Conservation (phyloP, 805 yeast genomes). For the Debaryomyces hansenii region DNA sequence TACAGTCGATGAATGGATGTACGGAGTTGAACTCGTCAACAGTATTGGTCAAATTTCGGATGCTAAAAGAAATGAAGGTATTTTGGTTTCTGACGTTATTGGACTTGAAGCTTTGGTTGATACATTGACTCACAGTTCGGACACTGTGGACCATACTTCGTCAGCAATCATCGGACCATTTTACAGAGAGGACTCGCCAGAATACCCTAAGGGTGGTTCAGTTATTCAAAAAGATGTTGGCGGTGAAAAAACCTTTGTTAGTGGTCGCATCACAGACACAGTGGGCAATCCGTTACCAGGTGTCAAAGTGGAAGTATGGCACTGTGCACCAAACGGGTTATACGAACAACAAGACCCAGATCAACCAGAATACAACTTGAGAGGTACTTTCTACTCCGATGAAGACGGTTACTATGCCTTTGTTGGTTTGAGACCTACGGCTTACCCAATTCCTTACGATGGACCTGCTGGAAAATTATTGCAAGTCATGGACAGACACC, state of each 20-base stretch:
- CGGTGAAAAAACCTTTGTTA: constrained; percentile 25
- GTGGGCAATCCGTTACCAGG: constrained; percentile 28
- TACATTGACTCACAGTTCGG: constrained; percentile 22
- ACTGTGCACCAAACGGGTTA: constrained; percentile 36
- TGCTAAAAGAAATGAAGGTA: constrained; percentile 30
- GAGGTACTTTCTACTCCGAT: constrained; percentile 29
- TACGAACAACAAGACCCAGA: constrained; percentile 38
- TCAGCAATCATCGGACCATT: constrained; percentile 37
- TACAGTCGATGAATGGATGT: constrained; percentile 36
- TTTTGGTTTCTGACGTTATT: constrained; percentile 32
- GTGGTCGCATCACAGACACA: constrained; percentile 23
- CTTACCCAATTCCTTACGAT: constrained; percentile 39
- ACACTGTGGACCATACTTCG: constrained; percentile 18
- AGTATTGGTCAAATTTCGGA: constrained; percentile 32
- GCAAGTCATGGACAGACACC: constrained; percentile 32
- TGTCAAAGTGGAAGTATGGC: constrained; percentile 35
- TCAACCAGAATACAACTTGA: constrained; percentile 30
- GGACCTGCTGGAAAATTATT: constrained; percentile 38
- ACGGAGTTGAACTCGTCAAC: constrained; percentile 29
- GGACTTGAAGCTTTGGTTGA: constrained; percentile 36
- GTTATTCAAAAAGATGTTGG: constrained; percentile 31
- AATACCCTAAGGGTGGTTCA: constrained; percentile 27
- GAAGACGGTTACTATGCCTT: constrained; percentile 20
- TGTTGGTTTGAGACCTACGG: constrained; percentile 28
- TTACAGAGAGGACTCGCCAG: constrained; percentile 29